A percentile compares a stretch with the other conserved stretches of the same genome.
These are phyloP conservation scores for Protomyces gravidus DNA, from an alignment of 1,139 yeast species.

Conservation along the genomic window DNA sequence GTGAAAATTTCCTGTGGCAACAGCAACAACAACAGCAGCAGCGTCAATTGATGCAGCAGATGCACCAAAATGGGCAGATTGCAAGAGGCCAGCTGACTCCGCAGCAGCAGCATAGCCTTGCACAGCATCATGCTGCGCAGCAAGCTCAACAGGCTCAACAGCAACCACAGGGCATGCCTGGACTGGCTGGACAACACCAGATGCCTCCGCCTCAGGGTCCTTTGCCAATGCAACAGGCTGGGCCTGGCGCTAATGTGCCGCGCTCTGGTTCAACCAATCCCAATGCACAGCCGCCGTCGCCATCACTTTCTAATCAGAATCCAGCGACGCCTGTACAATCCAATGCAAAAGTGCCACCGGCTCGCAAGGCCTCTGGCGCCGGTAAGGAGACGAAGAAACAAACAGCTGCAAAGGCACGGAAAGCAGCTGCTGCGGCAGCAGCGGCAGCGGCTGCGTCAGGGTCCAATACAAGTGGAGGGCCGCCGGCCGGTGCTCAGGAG, in stretches of 20 bases:
- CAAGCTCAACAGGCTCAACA: slow-evolving; percentile 32
- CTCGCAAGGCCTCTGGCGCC: slow-evolving; percentile 44
- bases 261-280: slow-evolving; percentile 28
- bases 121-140: slow-evolving; percentile 27
- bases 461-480: slow-evolving; percentile 31
- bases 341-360: slow-evolving; percentile 43
- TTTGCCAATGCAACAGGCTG: slow-evolving; percentile 2
- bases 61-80: slow-evolving; percentile 37
- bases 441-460: slow-evolving; percentile 36
- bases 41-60: slow-evolving; percentile 33
- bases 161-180: slow-evolving; percentile 31
- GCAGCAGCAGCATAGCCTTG: slow-evolving; percentile 29
- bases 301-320: slow-evolving; percentile 37
- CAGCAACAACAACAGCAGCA: slow-evolving; percentile 35
- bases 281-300: slow-evolving; percentile 40
- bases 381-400: slow-evolving; percentile 36
- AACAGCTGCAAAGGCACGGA: slow-evolving; percentile 36
- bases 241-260: slow-evolving; percentile 15
- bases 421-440: slow-evolving; percentile 32
- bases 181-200: slow-evolving; percentile 30
- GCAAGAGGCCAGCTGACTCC: slow-evolving; percentile 36
- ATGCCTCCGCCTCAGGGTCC: slow-evolving; percentile 36
- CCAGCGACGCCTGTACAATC: slow-evolving; percentile 52
- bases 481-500: slow-evolving; percentile 37
- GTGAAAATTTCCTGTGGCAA: slow-evolving; percentile 15